Evolutionary conservation across 2,329 filamentous ascomycete genomes (phyloP).

Genomic region (Monosporascus cannonballus): DNA sequence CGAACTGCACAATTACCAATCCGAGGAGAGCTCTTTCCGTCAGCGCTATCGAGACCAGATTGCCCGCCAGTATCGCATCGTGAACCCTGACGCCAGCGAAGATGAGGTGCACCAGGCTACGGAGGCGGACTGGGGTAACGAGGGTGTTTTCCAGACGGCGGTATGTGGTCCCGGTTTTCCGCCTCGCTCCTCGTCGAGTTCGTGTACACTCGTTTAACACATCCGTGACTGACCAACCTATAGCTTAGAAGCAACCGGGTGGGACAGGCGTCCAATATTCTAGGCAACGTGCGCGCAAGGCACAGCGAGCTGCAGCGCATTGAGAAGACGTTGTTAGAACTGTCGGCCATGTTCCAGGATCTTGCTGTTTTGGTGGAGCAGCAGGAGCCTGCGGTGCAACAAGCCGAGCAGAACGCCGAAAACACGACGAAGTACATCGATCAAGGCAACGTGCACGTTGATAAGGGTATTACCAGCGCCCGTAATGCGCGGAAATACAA

Average conservation of each 20-base stretch:
- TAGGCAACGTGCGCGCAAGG: conserved; percentile 73
- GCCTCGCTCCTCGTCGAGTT: neutral
- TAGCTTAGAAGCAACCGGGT: conserved; percentile 71
- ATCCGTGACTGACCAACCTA: conserved; percentile 4
- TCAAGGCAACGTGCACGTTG: conserved; percentile 63
- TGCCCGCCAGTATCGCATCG: conserved; percentile 72
- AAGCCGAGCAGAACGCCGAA: conserved; percentile 59
- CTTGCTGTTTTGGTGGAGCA: conserved; percentile 68
- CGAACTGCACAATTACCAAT: conserved; percentile 63
- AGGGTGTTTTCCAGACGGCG: conserved; percentile 77
- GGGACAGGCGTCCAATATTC: conserved; percentile 65
- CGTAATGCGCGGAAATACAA: conserved; percentile 67
- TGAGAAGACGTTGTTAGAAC: conserved; percentile 66
- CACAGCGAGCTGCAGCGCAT: conserved; percentile 81
- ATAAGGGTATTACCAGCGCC: conserved; percentile 61
- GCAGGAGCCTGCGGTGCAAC: conserved; percentile 59
- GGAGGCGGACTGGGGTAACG: conserved; percentile 66
- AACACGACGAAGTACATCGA: conserved; percentile 61
- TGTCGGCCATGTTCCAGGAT: conserved; percentile 65
- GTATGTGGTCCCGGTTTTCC: conserved; percentile 43
- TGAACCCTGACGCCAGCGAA: conserved; percentile 74
- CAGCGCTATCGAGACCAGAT: conserved; percentile 72
- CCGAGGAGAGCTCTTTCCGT: conserved; percentile 66
- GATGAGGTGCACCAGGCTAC: conserved; percentile 63
- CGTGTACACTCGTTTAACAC: neutral